Percentiles rank a stretch among this genome's conserved stretches.
Conservation (phyloP, 495 filamentous ascomycete genomes). For the Aspergillus cavernicola region DNA sequence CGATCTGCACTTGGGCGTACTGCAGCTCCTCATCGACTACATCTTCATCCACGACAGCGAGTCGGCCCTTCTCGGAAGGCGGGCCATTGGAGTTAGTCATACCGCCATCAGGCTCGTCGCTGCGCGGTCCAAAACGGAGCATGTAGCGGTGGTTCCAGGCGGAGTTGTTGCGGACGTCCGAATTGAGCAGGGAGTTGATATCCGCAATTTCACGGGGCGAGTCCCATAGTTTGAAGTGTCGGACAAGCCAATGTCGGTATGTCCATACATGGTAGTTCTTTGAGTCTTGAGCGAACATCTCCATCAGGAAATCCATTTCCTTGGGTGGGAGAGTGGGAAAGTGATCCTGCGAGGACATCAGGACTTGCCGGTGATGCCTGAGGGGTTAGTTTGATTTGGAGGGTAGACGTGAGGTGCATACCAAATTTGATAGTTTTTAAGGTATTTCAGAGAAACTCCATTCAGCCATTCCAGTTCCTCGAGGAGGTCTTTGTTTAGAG, state of each 20-base stretch:
- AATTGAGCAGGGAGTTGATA: slow-evolving; percentile 62
- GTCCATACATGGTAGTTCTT: slow-evolving; percentile 99
- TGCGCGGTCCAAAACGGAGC: slow-evolving; percentile 68
- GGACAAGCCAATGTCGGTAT: slow-evolving; percentile 89
- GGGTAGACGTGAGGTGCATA: slow-evolving; percentile 15
- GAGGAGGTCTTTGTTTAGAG: slow-evolving; percentile 58
- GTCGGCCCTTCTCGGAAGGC: slow-evolving; percentile 38
- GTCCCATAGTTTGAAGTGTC: slow-evolving; percentile 72
- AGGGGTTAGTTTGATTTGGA: not conserved
- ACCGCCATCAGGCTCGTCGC: slow-evolving; percentile 30
- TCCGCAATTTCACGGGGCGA: slow-evolving; percentile 61
- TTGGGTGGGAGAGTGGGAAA: slow-evolving; percentile 53
- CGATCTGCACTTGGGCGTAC: slow-evolving; percentile 67
- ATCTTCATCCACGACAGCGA: slow-evolving; percentile 50
- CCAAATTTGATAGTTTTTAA: slow-evolving; percentile 99
- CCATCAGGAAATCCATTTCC: slow-evolving; percentile 70
- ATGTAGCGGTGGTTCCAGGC: slow-evolving; percentile 98
- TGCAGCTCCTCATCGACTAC: slow-evolving; percentile 71
- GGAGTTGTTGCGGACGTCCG: slow-evolving; percentile 90
- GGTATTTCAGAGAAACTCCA: slow-evolving; percentile 68
- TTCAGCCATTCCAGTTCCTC: slow-evolving; percentile 86
- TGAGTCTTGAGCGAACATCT: slow-evolving; percentile 79
- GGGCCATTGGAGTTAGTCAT: slow-evolving; percentile 43
- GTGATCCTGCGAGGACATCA: slow-evolving; percentile 57
- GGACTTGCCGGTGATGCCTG: slow-evolving; percentile 85